Percentiles rank a stretch among this genome's conserved stretches.
Conservation (phyloP, 2,329 filamentous ascomycete species). For the Pyrenophora graminea region DNA sequence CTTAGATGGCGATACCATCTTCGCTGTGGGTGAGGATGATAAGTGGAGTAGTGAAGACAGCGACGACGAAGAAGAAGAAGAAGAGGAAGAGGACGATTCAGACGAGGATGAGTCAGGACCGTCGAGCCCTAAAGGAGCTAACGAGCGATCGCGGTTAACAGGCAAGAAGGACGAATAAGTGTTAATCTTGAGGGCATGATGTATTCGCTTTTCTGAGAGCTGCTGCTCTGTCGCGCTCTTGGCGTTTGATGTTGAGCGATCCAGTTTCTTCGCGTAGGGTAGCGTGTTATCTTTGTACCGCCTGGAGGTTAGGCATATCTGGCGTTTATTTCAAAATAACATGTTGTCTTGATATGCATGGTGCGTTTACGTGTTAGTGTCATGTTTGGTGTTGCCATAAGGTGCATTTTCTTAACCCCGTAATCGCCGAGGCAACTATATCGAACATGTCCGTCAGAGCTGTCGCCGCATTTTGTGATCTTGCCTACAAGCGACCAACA, state of each 20-base stretch:
- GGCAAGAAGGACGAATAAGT: conserved; percentile 40
- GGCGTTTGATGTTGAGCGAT: conserved; percentile 16
- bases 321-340: conserved; percentile 11
- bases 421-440: conserved; percentile 20
- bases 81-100: conserved; percentile 6
- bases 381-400: not conserved
- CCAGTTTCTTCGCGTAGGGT: not conserved
- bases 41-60: conserved; percentile 72
- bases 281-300: conserved; percentile 8
- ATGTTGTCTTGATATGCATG: not conserved
- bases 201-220: conserved; percentile 2
- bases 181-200: conserved; percentile 2
- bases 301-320: conserved; percentile 8
- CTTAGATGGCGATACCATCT: conserved; percentile 90
- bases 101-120: conserved; percentile 54
- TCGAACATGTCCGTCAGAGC: conserved; percentile 11
- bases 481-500: not conserved
- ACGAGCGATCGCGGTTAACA: conserved; percentile 41
- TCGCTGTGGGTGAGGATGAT: conserved; percentile 87
- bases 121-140: conserved; percentile 52
- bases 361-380: not conserved
- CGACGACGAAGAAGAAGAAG: conserved; percentile 9
- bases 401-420: conserved; percentile 16
- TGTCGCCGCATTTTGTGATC: not conserved
- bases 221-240: conserved; percentile 2